Base-by-base conservation (phyloP, 2,329 filamentous ascomycete genomes). In the Diaporthe citrichinensis region DNA sequence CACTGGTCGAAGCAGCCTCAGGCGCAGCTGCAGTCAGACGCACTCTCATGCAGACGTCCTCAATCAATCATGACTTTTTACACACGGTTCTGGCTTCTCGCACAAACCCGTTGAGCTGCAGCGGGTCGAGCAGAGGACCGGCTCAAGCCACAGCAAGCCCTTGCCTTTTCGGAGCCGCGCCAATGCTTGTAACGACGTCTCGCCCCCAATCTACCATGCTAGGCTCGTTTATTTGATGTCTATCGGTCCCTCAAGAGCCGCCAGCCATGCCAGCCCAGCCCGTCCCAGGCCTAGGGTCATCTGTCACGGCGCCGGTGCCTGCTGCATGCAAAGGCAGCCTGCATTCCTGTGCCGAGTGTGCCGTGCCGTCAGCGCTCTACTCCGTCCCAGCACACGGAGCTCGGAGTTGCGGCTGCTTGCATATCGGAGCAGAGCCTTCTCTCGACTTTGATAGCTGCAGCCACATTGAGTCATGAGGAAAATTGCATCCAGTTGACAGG, bases 341-440 rank as follows among this genome's bases (percentile, higher is more conserved):
- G 62, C 62, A 69, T 51, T 15, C 4, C 20, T 17, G 8, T 67
- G 44, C 65, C 49, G 62, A 51, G 28, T 68, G 46, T 53, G 62
- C 62, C 62, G 62, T 51, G 62, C 62, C 31, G 62, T 28, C 31
- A 46, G 44, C 23, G 9, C 36, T 68, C 25, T 15, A 23, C 9
- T 23, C 59, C 58, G 61, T 51, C 8, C 23, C 46, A n/a, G n/a
- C 46, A 53, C 46, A 53, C 23, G 46, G 62, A 68, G 34, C 46
- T 68, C 62, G 59, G 39, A 46, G 59, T 65, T 23, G n/a, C n/a
- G 44, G 61, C 39, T 62, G 25, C 59, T 41, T 34, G 61, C 61
- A 46, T n/a, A 44, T 51, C 61, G 17, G 12, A 14, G 20, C 41
- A 51, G 59, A 65, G 61, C 62, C 62, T 36, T 25, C 8, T 4